Base-by-base conservation (phyloP, 129 eudicot species). In the Escallonia rubra region DNA sequence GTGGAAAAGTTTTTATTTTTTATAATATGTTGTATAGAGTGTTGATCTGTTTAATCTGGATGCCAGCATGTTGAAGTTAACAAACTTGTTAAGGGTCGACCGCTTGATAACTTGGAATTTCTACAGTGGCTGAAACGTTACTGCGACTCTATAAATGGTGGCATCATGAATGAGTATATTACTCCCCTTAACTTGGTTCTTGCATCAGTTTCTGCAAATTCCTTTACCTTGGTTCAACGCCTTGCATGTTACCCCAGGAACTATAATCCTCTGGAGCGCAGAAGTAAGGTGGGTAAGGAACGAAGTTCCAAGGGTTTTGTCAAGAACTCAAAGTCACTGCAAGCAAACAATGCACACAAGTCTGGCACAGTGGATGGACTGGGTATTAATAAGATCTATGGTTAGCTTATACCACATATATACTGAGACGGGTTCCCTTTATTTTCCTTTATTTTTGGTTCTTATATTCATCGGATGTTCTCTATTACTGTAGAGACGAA, bases 91-190 rank as follows among this genome's bases (percentile, higher is more conserved):
- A 89, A 93, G 75, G 92, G 90, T 64, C 87, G 96, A 57, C 96
- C 98, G 3, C 63, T 93, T 81, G 98, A 93, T 76, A 93, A 93
- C 65, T 69, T 93, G 87, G 98, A 93, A 78, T 93, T 93, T 67
- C 76, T 93, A 52, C 98, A 93, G 66, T 93, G 98, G 98, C 78
- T 93, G 70, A 93, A 93, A 74, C 98, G 95, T 65, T 89, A 93
- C 55, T 89, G 98, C 15, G 98, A 93, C 73, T 89, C 96, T 41
- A 65, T 93, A 65, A 89, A 87, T 72, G 95, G 98, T 74, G 98
- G 98, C 67, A 81, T 89, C 59, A 93, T 86, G 98, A 89, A 89
- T 46, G 91, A 89, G 98, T 92, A 89, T 71, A 44, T 39, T 9
- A 10, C 57, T 65, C 42, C 47, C 34, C 34, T 23, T 23, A 23